Evolutionary conservation across 208 protist species (phyloP).

Genomic region (Phytomonas francai): DNA sequence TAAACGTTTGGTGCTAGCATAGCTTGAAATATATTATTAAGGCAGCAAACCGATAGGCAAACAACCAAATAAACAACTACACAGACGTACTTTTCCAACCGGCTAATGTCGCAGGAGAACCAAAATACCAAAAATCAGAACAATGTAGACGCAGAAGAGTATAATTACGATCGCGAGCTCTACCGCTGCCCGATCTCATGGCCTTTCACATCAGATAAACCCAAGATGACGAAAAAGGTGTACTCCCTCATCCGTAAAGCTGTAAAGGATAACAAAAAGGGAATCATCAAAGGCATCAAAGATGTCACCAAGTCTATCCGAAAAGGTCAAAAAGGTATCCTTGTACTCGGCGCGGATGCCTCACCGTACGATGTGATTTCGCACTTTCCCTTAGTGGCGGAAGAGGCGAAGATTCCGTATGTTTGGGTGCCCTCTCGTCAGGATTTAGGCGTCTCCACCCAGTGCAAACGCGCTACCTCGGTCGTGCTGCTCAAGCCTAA

Average conservation of each 20-base stretch:
- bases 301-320: slow-evolving; percentile 91
- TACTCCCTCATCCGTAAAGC: slow-evolving; percentile 91
- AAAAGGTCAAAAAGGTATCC: slow-evolving; percentile 88
- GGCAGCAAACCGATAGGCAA: background rate
- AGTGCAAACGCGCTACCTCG: slow-evolving; percentile 91
- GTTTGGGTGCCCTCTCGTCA: slow-evolving; percentile 91
- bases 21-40: slow-evolving; percentile 1
- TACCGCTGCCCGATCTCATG: slow-evolving; percentile 90
- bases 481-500: slow-evolving; percentile 88
- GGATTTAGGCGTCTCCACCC: slow-evolving; percentile 88
- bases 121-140: slow-evolving; percentile 18
- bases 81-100: background rate
- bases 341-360: slow-evolving; percentile 87
- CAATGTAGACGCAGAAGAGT: slow-evolving; percentile 38
- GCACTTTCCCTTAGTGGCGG: slow-evolving; percentile 88
- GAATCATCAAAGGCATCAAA: slow-evolving; percentile 90
- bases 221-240: slow-evolving; percentile 94
- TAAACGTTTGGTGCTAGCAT: background rate
- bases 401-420: slow-evolving; percentile 91
- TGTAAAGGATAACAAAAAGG: slow-evolving; percentile 86
- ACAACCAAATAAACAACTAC: background rate
- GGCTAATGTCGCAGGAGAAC: slow-evolving; percentile 47
- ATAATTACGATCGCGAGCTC: slow-evolving; percentile 89
- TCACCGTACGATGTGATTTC: slow-evolving; percentile 92
- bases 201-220: slow-evolving; percentile 84